phyloP scores from a whole-genome alignment of 345 rosid genomes.

The Hibiscus mutabilis region DNA sequence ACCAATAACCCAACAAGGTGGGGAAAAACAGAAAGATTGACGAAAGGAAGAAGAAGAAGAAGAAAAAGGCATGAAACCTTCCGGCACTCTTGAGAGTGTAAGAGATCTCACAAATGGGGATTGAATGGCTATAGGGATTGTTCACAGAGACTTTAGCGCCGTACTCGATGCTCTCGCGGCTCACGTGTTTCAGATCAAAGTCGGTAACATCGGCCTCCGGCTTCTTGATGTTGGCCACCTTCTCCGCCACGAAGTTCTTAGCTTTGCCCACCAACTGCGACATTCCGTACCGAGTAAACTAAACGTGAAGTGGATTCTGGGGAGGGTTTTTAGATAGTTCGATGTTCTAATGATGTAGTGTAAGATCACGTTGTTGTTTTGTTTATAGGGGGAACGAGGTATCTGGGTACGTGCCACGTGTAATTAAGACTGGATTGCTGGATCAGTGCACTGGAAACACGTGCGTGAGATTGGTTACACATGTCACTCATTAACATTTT shows the following conservation, averaged over 20 bases:
- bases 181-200: conserved; percentile 55
- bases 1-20: not conserved
- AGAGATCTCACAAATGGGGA: conserved; percentile 82
- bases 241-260: conserved; percentile 66
- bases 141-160: conserved; percentile 61
- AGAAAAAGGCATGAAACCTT: conserved; percentile 44
- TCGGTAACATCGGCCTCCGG: conserved; percentile 65
- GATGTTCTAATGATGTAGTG: not conserved
- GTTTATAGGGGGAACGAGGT: not conserved
- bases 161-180: conserved; percentile 51
- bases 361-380: too few relatives aligned
- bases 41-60: too few relatives aligned
- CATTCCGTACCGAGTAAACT: too few relatives aligned
- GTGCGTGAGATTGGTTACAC: not conserved
- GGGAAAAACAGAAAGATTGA: too few relatives aligned
- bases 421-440: not conserved
- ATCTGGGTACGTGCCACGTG: conserved; percentile 7
- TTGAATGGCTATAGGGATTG: conserved; percentile 61
- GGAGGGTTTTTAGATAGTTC: not conserved
- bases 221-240: conserved; percentile 46
- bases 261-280: conserved; percentile 51
- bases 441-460: not conserved
- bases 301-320: too few relatives aligned
- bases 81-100: conserved; percentile 61
- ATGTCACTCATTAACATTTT: too few relatives aligned